phyloP scores from a whole-genome alignment of 1,284 basidiomycete species.

The Phlebopus sp. region DNA sequence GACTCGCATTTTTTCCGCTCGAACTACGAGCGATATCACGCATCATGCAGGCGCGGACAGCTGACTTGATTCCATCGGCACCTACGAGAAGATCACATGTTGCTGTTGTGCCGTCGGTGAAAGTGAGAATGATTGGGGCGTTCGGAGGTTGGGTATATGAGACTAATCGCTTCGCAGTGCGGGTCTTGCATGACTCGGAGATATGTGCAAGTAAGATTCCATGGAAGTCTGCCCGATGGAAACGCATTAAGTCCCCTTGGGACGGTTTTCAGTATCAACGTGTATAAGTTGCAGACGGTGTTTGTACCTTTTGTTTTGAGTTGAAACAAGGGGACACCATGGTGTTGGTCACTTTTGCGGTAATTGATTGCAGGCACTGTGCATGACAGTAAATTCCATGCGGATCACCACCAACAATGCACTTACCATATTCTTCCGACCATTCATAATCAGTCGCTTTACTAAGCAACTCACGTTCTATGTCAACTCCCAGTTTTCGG shows the following conservation, averaged over 20 bases:
- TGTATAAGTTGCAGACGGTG: neutral
- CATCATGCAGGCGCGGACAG: conserved; percentile 42
- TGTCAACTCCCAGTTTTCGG: conserved; percentile 37
- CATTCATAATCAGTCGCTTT: conserved; percentile 35
- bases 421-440: conserved; percentile 38
- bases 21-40: conserved; percentile 24
- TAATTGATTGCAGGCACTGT: conserved; percentile 44
- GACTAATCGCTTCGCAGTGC: conserved; percentile 39
- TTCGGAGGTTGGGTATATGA: conserved; percentile 32
- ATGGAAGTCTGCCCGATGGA: conserved; percentile 47
- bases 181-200: conserved; percentile 29
- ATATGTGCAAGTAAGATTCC: conserved; percentile 36
- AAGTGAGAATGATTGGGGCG: conserved; percentile 36
- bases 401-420: neutral
- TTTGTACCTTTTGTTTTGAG: conserved; percentile 44
- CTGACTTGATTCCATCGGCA: conserved; percentile 53
- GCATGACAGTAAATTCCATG: conserved; percentile 7
- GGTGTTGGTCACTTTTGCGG: conserved; percentile 48
- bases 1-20: conserved; percentile 11
- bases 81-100: conserved; percentile 48
- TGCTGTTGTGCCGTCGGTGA: conserved; percentile 42
- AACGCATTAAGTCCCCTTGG: conserved; percentile 38
- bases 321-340: conserved; percentile 46
- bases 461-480: conserved; percentile 46
- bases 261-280: conserved; percentile 2